Base-by-base conservation (phyloP, 2,329 filamentous ascomycete genomes). In the Calonectria fujianensis region DNA sequence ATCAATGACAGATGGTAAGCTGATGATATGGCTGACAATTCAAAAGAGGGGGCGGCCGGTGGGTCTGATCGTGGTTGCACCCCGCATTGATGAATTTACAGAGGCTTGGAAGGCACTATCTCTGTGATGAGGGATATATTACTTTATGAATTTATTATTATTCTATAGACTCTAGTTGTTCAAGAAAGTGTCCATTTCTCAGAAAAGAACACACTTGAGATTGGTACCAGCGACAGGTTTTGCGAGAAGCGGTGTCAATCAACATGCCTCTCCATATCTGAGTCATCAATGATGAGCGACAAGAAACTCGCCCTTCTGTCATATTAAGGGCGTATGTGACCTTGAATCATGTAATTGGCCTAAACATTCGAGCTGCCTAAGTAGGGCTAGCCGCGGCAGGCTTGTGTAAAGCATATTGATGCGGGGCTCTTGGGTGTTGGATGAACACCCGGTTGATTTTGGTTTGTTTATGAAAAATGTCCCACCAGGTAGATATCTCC, bases 331-430 rank as follows among this genome's bases (percentile, higher is more conserved):
- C 57, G 57, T 9, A 24, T 4, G 24, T 41, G 37, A 41, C 41
- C 57, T 41, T 41, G 57, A 8, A 9, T 41, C 57, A 63, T 41
- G 2, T 31, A 63, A 63, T 63, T 63, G 57, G 57, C 20, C 41
- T 27, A n/a, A 61, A 18, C n/a, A 13, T 16, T 29, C 20, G 16
- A 39, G 13, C 24, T 41, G 35, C 57, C 57, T 27, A 29, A 63
- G 24, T 63, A 29, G 57, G 57, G 24, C 24, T 63, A 63, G 57
- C 27, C 35, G 57, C 24, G 10, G 31, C 9, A 10, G 35, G 31
- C 14, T 35, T 24, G 8, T 41, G 27, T 27, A 41, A 59, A 41
- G n/a, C 11, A 27, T 41, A 29, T 37, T 11, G 29, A n/a, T 35
- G 52, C 10, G 4, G 29, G 18, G 20, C 27, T 20, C 29, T 32